Evolutionary conservation across 2,329 filamentous ascomycete genomes (phyloP).

Genomic region (Corynespora cassiicola): DNA sequence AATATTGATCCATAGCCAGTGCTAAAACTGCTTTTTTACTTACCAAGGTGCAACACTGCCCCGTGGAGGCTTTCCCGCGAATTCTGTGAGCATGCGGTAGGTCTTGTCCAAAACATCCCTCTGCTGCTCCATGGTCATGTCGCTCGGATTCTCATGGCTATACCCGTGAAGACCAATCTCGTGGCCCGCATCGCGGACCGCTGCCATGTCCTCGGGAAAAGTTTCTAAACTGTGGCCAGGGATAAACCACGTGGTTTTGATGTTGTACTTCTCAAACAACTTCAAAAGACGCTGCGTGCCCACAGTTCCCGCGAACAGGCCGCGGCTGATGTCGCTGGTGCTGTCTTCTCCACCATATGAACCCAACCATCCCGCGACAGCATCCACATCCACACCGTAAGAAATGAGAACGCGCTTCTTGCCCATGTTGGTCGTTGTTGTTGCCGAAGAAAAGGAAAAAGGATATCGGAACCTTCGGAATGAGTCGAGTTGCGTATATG

Average conservation of each 20-base stretch:
- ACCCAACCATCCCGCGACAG: constrained; percentile 71
- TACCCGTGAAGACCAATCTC: constrained; percentile 73
- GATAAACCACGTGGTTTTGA: constrained; percentile 73
- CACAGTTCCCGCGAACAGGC: constrained; percentile 74
- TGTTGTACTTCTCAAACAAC: constrained; percentile 74
- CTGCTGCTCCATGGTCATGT: constrained; percentile 77
- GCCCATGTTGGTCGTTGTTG: constrained; percentile 48
- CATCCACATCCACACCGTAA: constrained; percentile 79
- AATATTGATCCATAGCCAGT: too few relatives aligned
- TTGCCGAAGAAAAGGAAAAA: not conserved
- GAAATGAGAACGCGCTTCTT: constrained; percentile 62
- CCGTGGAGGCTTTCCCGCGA: constrained; percentile 72
- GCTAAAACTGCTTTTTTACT: too few relatives aligned
- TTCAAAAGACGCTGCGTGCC: constrained; percentile 73
- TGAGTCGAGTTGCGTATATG: too few relatives aligned
- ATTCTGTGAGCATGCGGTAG: constrained; percentile 73
- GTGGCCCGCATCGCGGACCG: constrained; percentile 67
- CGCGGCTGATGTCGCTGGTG: constrained; percentile 73
- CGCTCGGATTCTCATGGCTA: constrained; percentile 72
- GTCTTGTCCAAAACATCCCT: constrained; percentile 76
- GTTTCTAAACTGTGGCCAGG: constrained; percentile 68
- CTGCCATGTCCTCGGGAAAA: constrained; percentile 66
- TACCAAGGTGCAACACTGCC: constrained; percentile 75
- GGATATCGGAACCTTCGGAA: too few relatives aligned
- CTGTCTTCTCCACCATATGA: constrained; percentile 77